A percentile compares a stretch with the other conserved stretches of the same genome.
Conservation (phyloP, 805 yeast species). For the Candida tallmaniae region DNA sequence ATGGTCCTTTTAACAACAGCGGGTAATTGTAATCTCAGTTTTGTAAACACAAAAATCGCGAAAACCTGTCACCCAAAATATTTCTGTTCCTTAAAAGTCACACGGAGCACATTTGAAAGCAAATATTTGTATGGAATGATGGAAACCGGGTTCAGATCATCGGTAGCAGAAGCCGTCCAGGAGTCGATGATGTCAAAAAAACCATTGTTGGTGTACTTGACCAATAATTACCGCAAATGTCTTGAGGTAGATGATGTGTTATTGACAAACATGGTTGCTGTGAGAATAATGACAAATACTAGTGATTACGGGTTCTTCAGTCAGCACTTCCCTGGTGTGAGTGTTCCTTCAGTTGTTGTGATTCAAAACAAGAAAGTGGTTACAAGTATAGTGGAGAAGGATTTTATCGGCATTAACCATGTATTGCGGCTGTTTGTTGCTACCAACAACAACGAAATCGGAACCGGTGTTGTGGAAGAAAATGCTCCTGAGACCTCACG, state of each 20-base stretch:
- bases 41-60: no score
- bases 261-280: neutral
- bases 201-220: neutral
- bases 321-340: neutral
- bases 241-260: no score
- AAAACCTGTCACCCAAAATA: no score
- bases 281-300: neutral
- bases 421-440: neutral
- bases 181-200: neutral
- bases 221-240: no score
- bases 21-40: no score
- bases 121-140: no score
- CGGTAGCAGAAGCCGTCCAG: slow-evolving; percentile 1
- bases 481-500: no score
- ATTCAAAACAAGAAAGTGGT: neutral
- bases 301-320: neutral
- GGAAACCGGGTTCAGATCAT: no score
- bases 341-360: neutral
- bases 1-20: no score
- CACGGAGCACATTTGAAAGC: no score
- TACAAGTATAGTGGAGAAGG: neutral
- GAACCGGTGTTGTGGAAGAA: neutral
- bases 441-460: neutral
- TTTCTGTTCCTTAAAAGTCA: no score
- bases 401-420: neutral